Evolutionary conservation across 2,329 filamentous ascomycete species (phyloP).

Genomic region (Diaporthe sp.): DNA sequence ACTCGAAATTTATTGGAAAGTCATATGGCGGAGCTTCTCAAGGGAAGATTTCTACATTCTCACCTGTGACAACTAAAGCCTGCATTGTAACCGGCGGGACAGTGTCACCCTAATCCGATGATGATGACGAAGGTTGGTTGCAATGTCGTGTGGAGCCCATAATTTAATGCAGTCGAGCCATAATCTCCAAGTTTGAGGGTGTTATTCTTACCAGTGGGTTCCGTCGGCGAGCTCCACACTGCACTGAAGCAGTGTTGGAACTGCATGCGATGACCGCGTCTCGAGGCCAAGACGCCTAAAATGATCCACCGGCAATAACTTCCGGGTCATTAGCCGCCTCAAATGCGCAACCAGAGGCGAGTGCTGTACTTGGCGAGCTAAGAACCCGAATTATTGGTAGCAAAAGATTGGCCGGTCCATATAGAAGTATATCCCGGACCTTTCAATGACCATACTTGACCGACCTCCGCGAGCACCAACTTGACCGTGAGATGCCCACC

Average conservation of each 20-base stretch:
- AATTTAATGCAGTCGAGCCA: neutral
- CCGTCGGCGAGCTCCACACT: neutral
- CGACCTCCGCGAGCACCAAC: neutral
- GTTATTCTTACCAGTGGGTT: neutral
- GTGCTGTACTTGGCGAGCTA: neutral
- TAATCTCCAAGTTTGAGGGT: neutral
- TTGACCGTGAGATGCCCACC: neutral
- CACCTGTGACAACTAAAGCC: neutral
- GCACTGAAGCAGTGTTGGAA: neutral
- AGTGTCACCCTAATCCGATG: neutral
- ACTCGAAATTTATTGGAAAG: slow-evolving; percentile 3
- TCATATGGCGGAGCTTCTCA: neutral
- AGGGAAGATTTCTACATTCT: neutral
- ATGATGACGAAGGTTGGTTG: neutral
- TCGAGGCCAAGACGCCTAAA: neutral
- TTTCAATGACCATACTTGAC: neutral
- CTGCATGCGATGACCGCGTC: neutral
- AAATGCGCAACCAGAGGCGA: neutral
- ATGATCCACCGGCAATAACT: neutral
- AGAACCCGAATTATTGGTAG: neutral
- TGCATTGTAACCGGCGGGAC: neutral
- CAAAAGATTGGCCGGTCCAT: neutral
- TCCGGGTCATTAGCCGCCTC: neutral
- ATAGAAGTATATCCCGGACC: neutral
- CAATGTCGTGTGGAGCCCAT: neutral